Base-by-base conservation (phyloP, 2,329 filamentous ascomycete species). In the Pseudocercospora ulei region DNA sequence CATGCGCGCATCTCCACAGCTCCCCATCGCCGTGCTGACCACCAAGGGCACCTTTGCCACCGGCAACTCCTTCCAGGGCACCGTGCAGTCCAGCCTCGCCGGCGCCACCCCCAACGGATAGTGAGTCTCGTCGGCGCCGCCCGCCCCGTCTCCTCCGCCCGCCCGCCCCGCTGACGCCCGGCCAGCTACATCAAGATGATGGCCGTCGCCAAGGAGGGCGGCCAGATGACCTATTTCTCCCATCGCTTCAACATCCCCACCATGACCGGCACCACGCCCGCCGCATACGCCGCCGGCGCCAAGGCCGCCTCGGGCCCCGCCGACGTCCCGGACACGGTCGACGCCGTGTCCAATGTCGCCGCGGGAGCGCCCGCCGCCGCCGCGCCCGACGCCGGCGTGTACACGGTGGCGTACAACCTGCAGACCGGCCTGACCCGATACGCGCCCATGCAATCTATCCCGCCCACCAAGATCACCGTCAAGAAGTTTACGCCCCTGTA, bases 241-340 rank as follows among this genome's bases (percentile, higher is more conserved):
- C 51, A 64, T 34, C 75, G 77, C 45, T 83, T 83, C 60, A 69
- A 72, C n/a, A 62, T 81, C 36, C 65, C 65, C 7, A 70, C 68
- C 49, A 80, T 82, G 77, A 76, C 70, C 2, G 77, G 77, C 23
- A 61, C 61, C 3, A 78, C 78, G 51, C 61, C 68, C 1, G 43
- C 65, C 1, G 54, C 52, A 23, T 59, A 72, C 30, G 49, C 53
- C 14, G 42, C 52, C 12, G 63, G 57, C 9, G 54, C 62, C 16
- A 51, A 52, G 20, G 56, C 56, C 5, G 49, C 65, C 4, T 56
- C 57, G 3, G 62, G 62, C 5, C 19, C 34, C 7, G 66, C 56
- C 31, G 57, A 48, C 45, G 66, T 57, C 5, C 64, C 62, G 29
- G 50, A 50, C n/a, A 63, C 52, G 37, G 57, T 51, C 27, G 59